Conservation (phyloP, 495 filamentous ascomycete species). For the Aspergillus olivimuriae region DNA sequence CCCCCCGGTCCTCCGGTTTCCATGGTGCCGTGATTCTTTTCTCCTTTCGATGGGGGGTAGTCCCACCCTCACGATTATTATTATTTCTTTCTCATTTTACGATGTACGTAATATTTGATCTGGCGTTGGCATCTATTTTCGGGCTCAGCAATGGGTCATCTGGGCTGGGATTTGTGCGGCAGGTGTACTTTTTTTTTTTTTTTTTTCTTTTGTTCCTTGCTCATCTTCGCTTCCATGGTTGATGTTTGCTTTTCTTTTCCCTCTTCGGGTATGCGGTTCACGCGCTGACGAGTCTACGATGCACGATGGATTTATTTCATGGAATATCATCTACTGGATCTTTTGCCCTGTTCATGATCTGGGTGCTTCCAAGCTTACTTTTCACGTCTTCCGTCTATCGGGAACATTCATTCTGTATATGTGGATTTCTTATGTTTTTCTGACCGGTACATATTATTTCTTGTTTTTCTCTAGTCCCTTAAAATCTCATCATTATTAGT, state of each 20-base stretch:
- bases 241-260: constrained; percentile 3
- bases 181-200: constrained; percentile 4
- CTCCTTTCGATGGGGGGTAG: no score
- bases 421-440: no score
- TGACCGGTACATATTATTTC: no score
- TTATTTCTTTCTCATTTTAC: constrained; percentile 23
- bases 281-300: constrained; percentile 30
- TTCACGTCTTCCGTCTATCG: neutral
- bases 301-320: constrained; percentile 16
- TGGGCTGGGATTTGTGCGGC: neutral
- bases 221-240: constrained; percentile 2
- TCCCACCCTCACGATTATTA: no score
- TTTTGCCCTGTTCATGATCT: neutral
- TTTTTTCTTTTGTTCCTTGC: constrained; percentile 10
- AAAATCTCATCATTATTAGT: no score
- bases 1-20: constrained; percentile 2
- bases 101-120: constrained; percentile 14
- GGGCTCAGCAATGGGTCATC: constrained; percentile 8
- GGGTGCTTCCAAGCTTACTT: no score
- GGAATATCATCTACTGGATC: constrained; percentile 6
- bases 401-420: no score
- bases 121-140: constrained; percentile 11
- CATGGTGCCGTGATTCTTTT: constrained; percentile 8
- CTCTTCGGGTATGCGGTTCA: constrained; percentile 14
- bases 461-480: no score